Evolutionary conservation across 768 basidiomycete species (phyloP), one percentile per base, ranked within the genome.

Genomic region (Panaeolus cyanescens): DNA sequence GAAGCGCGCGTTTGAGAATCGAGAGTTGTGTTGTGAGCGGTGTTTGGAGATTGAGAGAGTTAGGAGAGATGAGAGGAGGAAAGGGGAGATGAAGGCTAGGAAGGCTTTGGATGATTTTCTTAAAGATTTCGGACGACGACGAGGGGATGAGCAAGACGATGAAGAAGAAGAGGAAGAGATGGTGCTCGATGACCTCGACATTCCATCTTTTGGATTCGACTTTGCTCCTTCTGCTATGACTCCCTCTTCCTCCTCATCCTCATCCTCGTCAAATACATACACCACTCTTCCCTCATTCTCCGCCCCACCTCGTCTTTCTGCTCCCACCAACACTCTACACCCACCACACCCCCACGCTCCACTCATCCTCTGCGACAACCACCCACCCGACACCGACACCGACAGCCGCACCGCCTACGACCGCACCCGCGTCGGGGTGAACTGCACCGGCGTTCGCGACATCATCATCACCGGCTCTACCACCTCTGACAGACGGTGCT

Each of bases 391-490:
- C 66, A 25, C 63, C 63, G 15, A 60, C 69, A 25, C 63, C 67
- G n/a, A n/a, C n/a, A n/a, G n/a, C n/a, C n/a, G n/a, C n/a, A n/a
- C n/a, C 39, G 66, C 66, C 5, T 67, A 63, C 32, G 70, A 67
- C 34, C 64, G 68, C 32, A 54, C 61, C 0, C 67, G 65, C 20
- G 66, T 72, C 33, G 69, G 60, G 15, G 62, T 62, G 20, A 60
- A 57, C 22, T 91, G 90, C 58, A 69, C 75, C 32, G 88, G 89
- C 1, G 78, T 89, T 4, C 73, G 72, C 58, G 89, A 91, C 64
- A 82, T 87, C 50, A 75, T 89, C 31, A 70, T 91, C 63, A 83
- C 82, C 12, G 89, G 89, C 57, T 79, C 82, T 72, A 86, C 87
- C 30, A 50, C 59, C 74, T 64, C 39, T 65, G 57, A 60, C 62